Base-by-base conservation (phyloP, 345 rosid genomes). In the Eucalyptus rudis region DNA sequence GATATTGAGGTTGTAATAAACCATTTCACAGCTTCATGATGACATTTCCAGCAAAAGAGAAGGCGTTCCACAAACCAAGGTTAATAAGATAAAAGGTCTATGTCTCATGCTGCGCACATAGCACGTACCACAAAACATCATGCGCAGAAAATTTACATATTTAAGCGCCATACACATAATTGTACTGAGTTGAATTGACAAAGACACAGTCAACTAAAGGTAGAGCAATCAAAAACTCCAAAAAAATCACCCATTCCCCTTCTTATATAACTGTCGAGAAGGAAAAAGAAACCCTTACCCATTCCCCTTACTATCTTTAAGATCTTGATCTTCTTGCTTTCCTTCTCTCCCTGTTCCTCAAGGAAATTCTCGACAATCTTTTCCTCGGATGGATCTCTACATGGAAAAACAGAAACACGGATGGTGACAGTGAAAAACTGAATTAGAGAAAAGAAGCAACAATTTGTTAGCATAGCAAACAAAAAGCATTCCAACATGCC, bases 291-390 rank as follows among this genome's bases (percentile, higher is more conserved):
- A 76, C 27, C 91, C 94, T 88, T 84, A 95, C 97, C 99, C 98
- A 97, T 94, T 89, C 94, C 95, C 89, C 92, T 92, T 86, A 96
- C 94, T 93, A 95, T 94, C 68, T 51, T 90, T 62, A 95, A 91
- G 90, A 97, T 96, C 92, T 93, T 95, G 66, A n/a, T 87, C 93
- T 93, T 96, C 90, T 93, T 94, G 92, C 90, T 88, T 88, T 95
- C 95, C 85, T 95, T 95, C 33, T 95, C 40, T 80, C 94, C 94
- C 88, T 94, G 95, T 87, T 95, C 95, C 88, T 93, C 95, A 80
- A 97, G 96, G 91, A 97, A 97, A 52, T 95, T 94, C 92, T 95
- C 96, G 49, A 95, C 96, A 89, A 95, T 90, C 87, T 93, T 96
- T 79, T 92, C 95, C 90, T 96, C 94, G 2, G 94, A 94, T 87